Percentiles rank a stretch among this genome's conserved stretches.
These are phyloP conservation scores for Mucor indicus DNA, from an alignment of 371 early-diverging fungal species.

Conservation along the genomic window DNA sequence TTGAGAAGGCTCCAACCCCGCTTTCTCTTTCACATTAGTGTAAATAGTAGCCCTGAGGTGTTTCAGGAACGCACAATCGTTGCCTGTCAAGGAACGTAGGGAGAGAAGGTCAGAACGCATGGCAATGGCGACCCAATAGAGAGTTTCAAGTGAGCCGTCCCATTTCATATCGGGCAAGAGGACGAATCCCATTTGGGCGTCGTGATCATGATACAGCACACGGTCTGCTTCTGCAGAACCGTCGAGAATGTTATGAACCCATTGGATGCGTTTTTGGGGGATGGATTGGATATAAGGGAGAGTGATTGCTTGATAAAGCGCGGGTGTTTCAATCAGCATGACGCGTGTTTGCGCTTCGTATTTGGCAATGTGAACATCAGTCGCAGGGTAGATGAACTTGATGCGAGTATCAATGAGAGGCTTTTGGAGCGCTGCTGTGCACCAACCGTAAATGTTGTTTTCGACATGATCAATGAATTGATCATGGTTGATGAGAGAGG, in stretches of 20 bases:
- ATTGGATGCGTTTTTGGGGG: conserved; percentile 62
- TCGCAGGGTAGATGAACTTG: conserved; percentile 63
- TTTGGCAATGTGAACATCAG: conserved; percentile 70
- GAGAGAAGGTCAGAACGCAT: conserved; percentile 55
- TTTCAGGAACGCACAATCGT: conserved; percentile 66
- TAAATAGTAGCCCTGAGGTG: conserved; percentile 51
- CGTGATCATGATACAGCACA: conserved; percentile 53
- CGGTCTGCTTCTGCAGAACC: conserved; percentile 66
- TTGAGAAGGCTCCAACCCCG: conserved; percentile 41
- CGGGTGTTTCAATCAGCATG: conserved; percentile 58
- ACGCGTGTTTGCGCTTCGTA: conserved; percentile 62
- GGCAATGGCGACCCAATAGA: conserved; percentile 70
- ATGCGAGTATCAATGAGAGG: conserved; percentile 50
- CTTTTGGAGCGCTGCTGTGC: conserved; percentile 28
- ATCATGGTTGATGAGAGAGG: conserved; percentile 13
- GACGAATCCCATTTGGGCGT: conserved; percentile 64
- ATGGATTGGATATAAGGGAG: conserved; percentile 64
- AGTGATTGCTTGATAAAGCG: conserved; percentile 43
- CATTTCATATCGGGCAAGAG: conserved; percentile 85
- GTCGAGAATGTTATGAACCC: conserved; percentile 79
- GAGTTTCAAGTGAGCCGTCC: conserved; percentile 60
- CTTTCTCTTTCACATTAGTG: conserved; percentile 45
- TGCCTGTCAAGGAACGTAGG: conserved; percentile 58
- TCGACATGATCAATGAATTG: conserved; percentile 24
- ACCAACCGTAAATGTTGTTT: conserved; percentile 69